Evolutionary conservation across 1,284 basidiomycete species (phyloP).

Genomic region (Abortiporus biennis): DNA sequence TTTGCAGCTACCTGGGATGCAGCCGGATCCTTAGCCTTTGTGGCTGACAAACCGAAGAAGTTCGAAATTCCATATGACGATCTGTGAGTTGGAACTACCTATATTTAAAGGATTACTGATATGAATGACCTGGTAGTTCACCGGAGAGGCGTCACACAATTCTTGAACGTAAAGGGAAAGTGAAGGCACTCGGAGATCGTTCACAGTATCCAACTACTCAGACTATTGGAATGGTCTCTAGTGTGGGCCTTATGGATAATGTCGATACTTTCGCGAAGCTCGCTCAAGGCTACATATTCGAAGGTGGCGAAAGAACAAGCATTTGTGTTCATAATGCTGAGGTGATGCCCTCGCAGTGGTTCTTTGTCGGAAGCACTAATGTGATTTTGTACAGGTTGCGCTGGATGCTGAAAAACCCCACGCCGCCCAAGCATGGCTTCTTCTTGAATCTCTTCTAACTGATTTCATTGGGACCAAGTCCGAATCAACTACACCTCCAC

Average conservation of each 20-base stretch:
- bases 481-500: conserved; percentile 20
- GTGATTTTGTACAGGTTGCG: conserved; percentile 41
- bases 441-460: conserved; percentile 54
- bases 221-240: conserved; percentile 43
- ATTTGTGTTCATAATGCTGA: conserved; percentile 58
- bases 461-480: conserved; percentile 36
- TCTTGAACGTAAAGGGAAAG: conserved; percentile 28
- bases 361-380: not conserved
- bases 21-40: conserved; percentile 65
- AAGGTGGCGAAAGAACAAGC: conserved; percentile 42
- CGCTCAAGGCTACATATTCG: conserved; percentile 62
- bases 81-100: conserved; percentile 43
- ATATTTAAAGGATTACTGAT: conserved; percentile 3
- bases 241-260: conserved; percentile 32
- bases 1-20: conserved; percentile 66
- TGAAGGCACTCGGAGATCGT: conserved; percentile 49
- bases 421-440: conserved; percentile 65
- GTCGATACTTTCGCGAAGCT: conserved; percentile 52
- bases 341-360: conserved; percentile 26
- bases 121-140: conserved; percentile 32
- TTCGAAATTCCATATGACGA: conserved; percentile 86
- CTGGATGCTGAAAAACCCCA: conserved; percentile 52
- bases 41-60: conserved; percentile 46
- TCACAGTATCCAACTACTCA: conserved; percentile 44
- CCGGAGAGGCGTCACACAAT: conserved; percentile 35